These are phyloP conservation scores for Chondrus crispus DNA, from an alignment of 23 red algal species.

Conservation along the genomic window DNA sequence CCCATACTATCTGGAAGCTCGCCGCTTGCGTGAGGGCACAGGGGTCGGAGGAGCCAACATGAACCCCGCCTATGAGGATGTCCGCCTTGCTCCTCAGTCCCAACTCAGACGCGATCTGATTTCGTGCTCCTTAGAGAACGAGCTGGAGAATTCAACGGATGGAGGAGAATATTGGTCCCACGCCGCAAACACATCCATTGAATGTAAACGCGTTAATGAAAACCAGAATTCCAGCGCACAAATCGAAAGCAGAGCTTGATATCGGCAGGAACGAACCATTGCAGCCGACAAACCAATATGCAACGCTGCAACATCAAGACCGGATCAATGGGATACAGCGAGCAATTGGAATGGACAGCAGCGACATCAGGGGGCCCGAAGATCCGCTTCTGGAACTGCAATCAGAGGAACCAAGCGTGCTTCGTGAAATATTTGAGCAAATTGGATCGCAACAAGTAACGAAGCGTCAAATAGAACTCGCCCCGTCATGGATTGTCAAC, in stretches of 20 bases:
- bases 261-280: too few relatives aligned
- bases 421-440: not conserved
- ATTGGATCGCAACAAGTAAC: conserved; percentile 7
- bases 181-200: too few relatives aligned
- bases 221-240: too few relatives aligned
- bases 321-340: too few relatives aligned
- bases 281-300: too few relatives aligned
- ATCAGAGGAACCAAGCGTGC: not conserved
- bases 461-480: not conserved
- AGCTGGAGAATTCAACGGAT: not conserved
- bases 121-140: not conserved
- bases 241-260: too few relatives aligned
- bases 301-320: too few relatives aligned
- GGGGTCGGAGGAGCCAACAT: not conserved
- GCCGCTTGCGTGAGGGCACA: not conserved
- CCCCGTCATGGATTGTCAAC: not conserved
- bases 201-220: too few relatives aligned
- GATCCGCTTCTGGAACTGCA: conserved; percentile 3
- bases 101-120: not conserved
- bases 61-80: not conserved
- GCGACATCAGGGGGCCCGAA: not conserved
- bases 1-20: not conserved
- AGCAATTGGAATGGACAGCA: not conserved
- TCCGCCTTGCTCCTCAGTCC: not conserved
- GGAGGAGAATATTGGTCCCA: not conserved